These are phyloP conservation scores for Pseudohyphozyma bogoriensis DNA, from an alignment of 768 basidiomycete species.

Conservation along the genomic window DNA sequence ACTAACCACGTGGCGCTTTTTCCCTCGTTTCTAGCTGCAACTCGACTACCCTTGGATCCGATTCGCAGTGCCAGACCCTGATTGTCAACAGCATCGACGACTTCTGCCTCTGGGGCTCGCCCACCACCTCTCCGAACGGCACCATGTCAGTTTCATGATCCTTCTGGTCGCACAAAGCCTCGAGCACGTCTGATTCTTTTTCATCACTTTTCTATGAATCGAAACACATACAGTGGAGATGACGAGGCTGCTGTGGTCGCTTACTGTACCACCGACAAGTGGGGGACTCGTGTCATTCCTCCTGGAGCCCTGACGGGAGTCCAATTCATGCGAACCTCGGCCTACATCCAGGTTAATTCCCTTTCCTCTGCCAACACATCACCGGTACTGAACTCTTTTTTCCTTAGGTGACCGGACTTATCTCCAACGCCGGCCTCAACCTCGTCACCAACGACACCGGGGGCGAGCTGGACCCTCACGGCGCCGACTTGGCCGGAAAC, in stretches of 20 bases:
- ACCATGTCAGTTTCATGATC: constrained; percentile 1
- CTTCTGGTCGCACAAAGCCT: too few relatives aligned
- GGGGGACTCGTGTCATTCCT: constrained; percentile 63
- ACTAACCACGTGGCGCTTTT: neutral
- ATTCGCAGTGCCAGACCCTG: constrained; percentile 26
- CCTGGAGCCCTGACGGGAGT: constrained; percentile 52
- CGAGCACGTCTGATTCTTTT: neutral
- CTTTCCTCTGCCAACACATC: too few relatives aligned
- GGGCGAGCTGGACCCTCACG: constrained; percentile 45
- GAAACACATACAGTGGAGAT: neutral
- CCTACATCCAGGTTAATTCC: constrained; percentile 30
- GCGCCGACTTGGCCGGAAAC: constrained; percentile 56
- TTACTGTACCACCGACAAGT: constrained; percentile 39
- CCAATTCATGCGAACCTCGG: constrained; percentile 40
- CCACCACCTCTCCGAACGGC: neutral
- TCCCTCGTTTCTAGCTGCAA: constrained; percentile 14
- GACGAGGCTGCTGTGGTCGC: constrained; percentile 28
- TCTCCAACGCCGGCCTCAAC: constrained; percentile 52
- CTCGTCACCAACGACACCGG: constrained; percentile 49
- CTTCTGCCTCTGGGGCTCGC: constrained; percentile 23
- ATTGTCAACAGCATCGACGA: constrained; percentile 28
- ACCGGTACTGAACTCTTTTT: neutral
- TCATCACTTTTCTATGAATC: too few relatives aligned
- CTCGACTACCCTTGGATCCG: constrained; percentile 4
- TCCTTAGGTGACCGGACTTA: constrained; percentile 46